Percentiles rank a stretch among this genome's conserved stretches.
phyloP scores from a whole-genome alignment of 2,329 filamentous ascomycete species.

The Didymella lethalis region DNA sequence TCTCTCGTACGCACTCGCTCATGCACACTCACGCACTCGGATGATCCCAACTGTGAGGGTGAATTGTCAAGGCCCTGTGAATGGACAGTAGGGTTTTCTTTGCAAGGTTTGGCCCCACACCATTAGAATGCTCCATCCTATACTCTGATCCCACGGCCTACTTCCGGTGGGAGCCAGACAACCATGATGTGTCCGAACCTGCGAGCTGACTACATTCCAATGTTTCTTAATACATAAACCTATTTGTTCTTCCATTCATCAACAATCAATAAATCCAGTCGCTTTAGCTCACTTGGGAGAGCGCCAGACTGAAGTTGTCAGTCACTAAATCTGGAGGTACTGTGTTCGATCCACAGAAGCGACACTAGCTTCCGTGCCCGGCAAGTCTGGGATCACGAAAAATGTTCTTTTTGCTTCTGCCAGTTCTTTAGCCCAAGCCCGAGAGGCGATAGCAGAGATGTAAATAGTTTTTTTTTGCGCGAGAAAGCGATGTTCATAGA shows the following conservation, averaged over 20 bases:
- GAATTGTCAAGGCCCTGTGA: too few relatives aligned
- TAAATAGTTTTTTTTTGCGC: neutral
- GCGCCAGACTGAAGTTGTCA: conserved; percentile 3
- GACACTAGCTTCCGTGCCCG: conserved; percentile 3
- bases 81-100: too few relatives aligned
- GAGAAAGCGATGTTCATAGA: neutral
- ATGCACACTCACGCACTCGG: neutral
- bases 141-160: neutral
- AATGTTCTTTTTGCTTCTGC: neutral
- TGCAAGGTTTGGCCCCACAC: neutral
- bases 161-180: too few relatives aligned
- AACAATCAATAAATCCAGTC: neutral
- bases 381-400: neutral
- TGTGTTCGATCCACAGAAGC: conserved; percentile 6
- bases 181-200: too few relatives aligned
- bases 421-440: neutral
- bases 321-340: conserved; percentile 3
- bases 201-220: too few relatives aligned
- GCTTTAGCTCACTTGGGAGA: conserved; percentile 6
- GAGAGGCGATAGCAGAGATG: neutral
- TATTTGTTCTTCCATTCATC: neutral
- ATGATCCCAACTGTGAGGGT: too few relatives aligned
- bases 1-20: neutral
- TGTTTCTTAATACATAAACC: too few relatives aligned
- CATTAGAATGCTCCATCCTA: neutral